Base-by-base conservation (phyloP, 345 rosid genomes). In the Eucalyptus cloeziana region DNA sequence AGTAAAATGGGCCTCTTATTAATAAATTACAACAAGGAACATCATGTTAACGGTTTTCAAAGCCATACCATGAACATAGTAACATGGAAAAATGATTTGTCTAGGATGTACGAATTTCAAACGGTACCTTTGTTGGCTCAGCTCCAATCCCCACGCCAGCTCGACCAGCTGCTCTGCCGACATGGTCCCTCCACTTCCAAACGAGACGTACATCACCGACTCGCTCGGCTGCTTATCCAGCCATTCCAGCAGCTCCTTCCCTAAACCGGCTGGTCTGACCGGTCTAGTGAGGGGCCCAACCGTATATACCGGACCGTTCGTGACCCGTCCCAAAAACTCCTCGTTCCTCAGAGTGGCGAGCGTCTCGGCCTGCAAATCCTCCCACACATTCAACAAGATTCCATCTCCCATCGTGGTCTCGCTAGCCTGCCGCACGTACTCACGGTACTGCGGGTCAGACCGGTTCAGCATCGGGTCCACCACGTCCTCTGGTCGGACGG, bases 101-200 rank as follows among this genome's bases (percentile, higher is more conserved):
- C 19, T 15, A 14, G 17, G 19, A 50, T 50, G 6, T 6, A 14
- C 17, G 6, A 50, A 14, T 5, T 50, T 50, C 58, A 7, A 21
- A 64, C 10, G 2, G 71, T 30, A 30, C 27, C 54, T 45, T 67
- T 94, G 95, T 49, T 90, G 89, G 88, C 97, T 94, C 50, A 93
- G 62, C 89, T 96, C 98, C 87, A 96, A 88, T 13, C 96, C 96
- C 91, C 90, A 95, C 7, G 99, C 96, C 25, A 96, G 85, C 91
- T 96, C 96, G 3, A 43, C 64, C 14, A 92, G 90, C 88, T 96
- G 97, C 81, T 93, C 92, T 2, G 83, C 13, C 10, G 98, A 91
- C 58, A 94, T 56, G 17, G 94, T 93, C 27, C 98, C 98, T n/a
- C 98, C 96, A 50, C 97, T 96, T 19, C 99, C 98, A 58, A 96